These are phyloP conservation scores for Alternaria arborescens DNA, from an alignment of 2,329 filamentous ascomycete genomes.

Conservation along the genomic window DNA sequence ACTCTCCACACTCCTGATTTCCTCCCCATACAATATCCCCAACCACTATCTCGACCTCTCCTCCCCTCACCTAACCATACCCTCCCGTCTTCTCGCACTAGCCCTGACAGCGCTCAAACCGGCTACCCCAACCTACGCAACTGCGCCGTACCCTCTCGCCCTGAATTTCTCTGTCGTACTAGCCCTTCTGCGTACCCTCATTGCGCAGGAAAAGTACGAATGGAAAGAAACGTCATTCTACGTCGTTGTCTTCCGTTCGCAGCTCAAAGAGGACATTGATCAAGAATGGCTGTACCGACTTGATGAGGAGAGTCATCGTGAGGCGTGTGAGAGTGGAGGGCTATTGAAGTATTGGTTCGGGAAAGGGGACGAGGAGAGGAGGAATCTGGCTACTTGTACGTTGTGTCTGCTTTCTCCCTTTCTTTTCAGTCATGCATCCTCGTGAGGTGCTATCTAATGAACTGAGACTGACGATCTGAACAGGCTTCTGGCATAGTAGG, in stretches of 20 bases:
- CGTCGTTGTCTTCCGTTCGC: conserved; percentile 83
- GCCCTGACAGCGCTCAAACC: conserved; percentile 72
- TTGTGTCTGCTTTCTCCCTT: conserved; percentile 12
- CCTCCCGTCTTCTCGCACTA: conserved; percentile 74
- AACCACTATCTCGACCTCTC: conserved; percentile 77
- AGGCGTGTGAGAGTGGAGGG: conserved; percentile 80
- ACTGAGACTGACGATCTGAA: conserved; percentile 23
- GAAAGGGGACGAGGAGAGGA: conserved; percentile 70
- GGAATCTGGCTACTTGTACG: conserved; percentile 79
- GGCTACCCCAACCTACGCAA: conserved; percentile 76
- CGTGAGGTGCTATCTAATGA: no score
- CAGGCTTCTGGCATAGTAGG: conserved; percentile 71
- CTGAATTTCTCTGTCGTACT: conserved; percentile 81
- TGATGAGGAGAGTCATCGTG: conserved; percentile 80
- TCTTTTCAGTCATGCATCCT: background rate
- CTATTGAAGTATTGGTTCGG: conserved; percentile 96
- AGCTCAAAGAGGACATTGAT: conserved; percentile 72
- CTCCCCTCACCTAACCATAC: conserved; percentile 63
- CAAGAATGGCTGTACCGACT: conserved; percentile 73
- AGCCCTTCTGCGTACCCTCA: conserved; percentile 63
- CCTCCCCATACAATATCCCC: conserved; percentile 78
- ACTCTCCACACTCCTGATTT: conserved; percentile 59
- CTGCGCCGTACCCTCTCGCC: conserved; percentile 72
- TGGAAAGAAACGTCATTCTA: conserved; percentile 77
- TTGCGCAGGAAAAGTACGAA: conserved; percentile 51